Percentiles rank a stretch among this genome's conserved stretches.
Conservation (phyloP, 257 asterid genomes). For the Ocimum tenuiflorum region DNA sequence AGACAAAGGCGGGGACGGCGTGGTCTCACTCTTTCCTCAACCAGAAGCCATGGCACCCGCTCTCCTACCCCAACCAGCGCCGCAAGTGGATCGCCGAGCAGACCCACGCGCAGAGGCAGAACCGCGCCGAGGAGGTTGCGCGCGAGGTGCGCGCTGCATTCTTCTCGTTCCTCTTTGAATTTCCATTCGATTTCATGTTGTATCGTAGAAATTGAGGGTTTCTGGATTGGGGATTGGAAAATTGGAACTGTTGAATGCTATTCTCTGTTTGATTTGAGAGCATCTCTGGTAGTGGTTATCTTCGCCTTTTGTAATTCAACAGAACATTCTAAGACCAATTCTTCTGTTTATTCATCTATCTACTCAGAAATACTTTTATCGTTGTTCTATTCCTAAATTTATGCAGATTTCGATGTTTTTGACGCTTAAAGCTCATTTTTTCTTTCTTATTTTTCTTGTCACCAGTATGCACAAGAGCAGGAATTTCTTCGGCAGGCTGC, state of each 20-base stretch:
- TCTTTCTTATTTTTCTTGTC: background rate
- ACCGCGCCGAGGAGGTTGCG: slow-evolving; percentile 77
- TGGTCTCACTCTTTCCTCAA: slow-evolving; percentile 93
- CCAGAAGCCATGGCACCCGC: slow-evolving; percentile 99
- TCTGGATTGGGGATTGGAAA: background rate
- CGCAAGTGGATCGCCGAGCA: slow-evolving; percentile 99
- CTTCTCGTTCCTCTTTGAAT: background rate
- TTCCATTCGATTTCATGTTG: background rate
- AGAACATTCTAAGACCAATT: background rate
- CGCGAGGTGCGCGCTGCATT: slow-evolving; percentile 54
- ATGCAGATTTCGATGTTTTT: background rate
- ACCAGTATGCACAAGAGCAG: slow-evolving; percentile 98
- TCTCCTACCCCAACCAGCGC: slow-evolving; percentile 97
- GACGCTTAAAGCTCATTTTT: background rate
- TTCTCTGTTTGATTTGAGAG: background rate
- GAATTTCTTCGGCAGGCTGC: slow-evolving; percentile 91
- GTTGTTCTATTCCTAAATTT: background rate
- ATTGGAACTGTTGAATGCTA: background rate
- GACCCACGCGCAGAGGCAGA: slow-evolving; percentile 61
- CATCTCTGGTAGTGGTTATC: background rate
- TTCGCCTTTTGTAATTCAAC: background rate
- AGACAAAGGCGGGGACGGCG: slow-evolving; percentile 85
- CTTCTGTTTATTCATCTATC: background rate
- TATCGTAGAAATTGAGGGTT: slow-evolving; percentile 1
- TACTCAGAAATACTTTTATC: no score